Conservation (phyloP, 192 early-diverging fungal species). For the Backusella liffmaniae region DNA sequence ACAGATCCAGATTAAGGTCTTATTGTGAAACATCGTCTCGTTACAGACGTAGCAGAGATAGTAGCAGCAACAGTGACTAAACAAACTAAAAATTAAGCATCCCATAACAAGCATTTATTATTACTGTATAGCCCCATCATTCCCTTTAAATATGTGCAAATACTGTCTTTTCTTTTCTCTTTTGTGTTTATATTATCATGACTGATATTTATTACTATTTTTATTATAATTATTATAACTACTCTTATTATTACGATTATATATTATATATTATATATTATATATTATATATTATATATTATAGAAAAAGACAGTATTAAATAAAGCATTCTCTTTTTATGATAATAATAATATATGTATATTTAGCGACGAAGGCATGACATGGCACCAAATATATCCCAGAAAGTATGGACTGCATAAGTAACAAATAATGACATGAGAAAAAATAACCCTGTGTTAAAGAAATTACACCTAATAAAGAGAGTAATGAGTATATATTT, state of each 20-base stretch:
- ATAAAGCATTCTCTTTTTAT: background rate
- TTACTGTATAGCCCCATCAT: background rate
- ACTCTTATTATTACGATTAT: background rate
- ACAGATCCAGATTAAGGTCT: slow-evolving; percentile 53
- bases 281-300: slow-evolving; percentile 6
- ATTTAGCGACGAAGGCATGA: slow-evolving; percentile 6
- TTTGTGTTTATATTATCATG: slow-evolving; percentile 8
- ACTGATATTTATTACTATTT: background rate
- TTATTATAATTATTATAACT: background rate
- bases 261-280: slow-evolving; percentile 6
- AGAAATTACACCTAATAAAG: slow-evolving; percentile 8
- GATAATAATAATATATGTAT: background rate
- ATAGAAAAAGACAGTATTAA: too few species aligned
- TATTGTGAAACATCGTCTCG: slow-evolving; percentile 32
- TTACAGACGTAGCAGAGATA: background rate
- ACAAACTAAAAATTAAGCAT: background rate
- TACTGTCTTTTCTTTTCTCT: background rate
- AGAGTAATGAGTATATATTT: background rate
- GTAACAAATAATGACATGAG: slow-evolving; percentile 10
- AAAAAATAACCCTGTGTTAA: slow-evolving; percentile 8
- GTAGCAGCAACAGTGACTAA: background rate
- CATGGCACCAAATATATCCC: slow-evolving; percentile 12
- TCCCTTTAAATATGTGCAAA: background rate
- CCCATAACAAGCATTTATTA: background rate
- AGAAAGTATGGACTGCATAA: background rate